Evolutionary conservation across 176 grass and related monocot species (phyloP).

Genomic region (Carex scoparia): DNA sequence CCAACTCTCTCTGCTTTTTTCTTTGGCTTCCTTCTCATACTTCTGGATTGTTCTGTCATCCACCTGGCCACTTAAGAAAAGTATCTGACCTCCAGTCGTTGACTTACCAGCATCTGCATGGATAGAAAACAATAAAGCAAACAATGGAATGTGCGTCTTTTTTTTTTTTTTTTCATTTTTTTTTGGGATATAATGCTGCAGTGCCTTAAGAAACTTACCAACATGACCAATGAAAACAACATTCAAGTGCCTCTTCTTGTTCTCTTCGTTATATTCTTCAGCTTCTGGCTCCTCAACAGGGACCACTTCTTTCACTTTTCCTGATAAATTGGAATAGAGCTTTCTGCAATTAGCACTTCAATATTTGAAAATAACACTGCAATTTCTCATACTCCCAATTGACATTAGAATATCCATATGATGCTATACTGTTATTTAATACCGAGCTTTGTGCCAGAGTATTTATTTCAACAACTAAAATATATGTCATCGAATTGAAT

Average conservation of each 20-base stretch:
- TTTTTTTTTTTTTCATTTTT: neutral
- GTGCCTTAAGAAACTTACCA: slow-evolving; percentile 44
- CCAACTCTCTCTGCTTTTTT: slow-evolving; percentile 96
- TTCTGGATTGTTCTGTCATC: slow-evolving; percentile 98
- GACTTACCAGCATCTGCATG: slow-evolving; percentile 90
- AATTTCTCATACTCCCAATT: neutral
- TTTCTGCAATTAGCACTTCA: neutral
- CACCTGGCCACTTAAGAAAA: slow-evolving; percentile 92
- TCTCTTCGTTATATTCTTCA: slow-evolving; percentile 45
- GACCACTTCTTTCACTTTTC: slow-evolving; percentile 28
- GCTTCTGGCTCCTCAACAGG: slow-evolving; percentile 26
- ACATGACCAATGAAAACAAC: slow-evolving; percentile 97
- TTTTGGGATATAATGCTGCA: neutral
- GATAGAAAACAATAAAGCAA: slow-evolving; percentile 23
- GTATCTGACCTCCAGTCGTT: slow-evolving; percentile 86
- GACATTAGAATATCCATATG: neutral
- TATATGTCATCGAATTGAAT: neutral
- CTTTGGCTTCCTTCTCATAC: slow-evolving; percentile 97
- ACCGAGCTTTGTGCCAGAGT: neutral
- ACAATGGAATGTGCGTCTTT: neutral
- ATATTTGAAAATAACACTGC: neutral
- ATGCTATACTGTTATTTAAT: neutral
- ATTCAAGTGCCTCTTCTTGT: slow-evolving; percentile 78
- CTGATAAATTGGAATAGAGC: slow-evolving; percentile 7
- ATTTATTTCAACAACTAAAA: neutral